Percentiles rank a stretch among this genome's conserved stretches.
These are phyloP conservation scores for Epichloe gansuensis DNA, from an alignment of 2,329 filamentous ascomycete species.

Conservation along the genomic window DNA sequence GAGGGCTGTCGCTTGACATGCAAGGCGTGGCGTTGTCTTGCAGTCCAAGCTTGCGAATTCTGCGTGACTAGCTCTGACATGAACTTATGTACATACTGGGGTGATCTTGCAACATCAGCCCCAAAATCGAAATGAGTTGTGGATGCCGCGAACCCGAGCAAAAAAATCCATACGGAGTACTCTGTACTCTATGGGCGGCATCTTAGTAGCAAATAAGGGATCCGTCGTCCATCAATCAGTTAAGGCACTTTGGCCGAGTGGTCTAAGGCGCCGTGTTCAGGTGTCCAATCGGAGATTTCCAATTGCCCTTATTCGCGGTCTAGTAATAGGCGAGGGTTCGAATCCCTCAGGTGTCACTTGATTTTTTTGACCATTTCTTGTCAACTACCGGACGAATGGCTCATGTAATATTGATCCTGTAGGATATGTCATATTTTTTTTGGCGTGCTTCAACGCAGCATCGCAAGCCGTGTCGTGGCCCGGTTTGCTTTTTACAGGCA, in stretches of 20 bases:
- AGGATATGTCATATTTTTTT: no score
- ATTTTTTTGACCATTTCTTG: background rate
- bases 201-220: fast-evolving
- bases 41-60: slow-evolving; percentile 4
- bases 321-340: slow-evolving; percentile 20
- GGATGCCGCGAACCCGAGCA: background rate
- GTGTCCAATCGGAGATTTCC: fast-evolving
- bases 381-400: background rate
- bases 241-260: slow-evolving; percentile 9
- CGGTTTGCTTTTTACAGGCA: background rate
- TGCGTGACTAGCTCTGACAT: background rate
- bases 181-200: no score
- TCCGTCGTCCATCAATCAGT: fast-evolving
- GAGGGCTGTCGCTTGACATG: background rate
- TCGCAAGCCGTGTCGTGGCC: no score
- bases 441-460: no score
- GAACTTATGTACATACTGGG: background rate
- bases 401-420: background rate
- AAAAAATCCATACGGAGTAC: no score
- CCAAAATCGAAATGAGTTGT: slow-evolving; percentile 2
- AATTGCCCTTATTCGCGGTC: slow-evolving; percentile 9
- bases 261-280: slow-evolving; percentile 10
- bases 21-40: background rate
- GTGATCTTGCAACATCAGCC: background rate
- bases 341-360: slow-evolving; percentile 19